These are phyloP conservation scores for Cladosporium cucumerinum DNA, from an alignment of 2,329 filamentous ascomycete species.

Conservation along the genomic window DNA sequence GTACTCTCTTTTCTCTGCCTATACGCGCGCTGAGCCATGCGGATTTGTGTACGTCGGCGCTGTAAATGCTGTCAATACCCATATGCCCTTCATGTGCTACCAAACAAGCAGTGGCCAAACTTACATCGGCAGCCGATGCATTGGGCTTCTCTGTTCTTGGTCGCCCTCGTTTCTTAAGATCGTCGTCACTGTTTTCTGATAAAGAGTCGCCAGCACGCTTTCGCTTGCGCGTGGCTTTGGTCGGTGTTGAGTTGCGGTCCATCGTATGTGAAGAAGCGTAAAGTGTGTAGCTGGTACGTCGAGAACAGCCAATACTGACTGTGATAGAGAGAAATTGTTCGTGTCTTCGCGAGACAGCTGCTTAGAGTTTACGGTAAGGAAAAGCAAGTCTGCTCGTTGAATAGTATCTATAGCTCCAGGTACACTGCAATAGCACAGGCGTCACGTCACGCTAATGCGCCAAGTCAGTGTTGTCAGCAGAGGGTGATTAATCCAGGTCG, in stretches of 20 bases:
- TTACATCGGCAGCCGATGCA: slow-evolving; percentile 73
- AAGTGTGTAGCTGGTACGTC: neutral
- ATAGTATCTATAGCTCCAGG: slow-evolving; percentile 14
- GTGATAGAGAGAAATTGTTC: neutral
- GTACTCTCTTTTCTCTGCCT: slow-evolving; percentile 79
- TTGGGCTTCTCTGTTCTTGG: slow-evolving; percentile 74
- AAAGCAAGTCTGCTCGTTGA: neutral
- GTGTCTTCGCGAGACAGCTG: neutral
- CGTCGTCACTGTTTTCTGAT: slow-evolving; percentile 24
- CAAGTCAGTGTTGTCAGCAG: neutral
- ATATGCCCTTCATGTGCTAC: neutral
- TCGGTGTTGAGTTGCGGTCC: neutral
- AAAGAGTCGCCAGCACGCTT: slow-evolving; percentile 8
- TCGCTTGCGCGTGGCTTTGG: slow-evolving; percentile 6
- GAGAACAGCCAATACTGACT: neutral
- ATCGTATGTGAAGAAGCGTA: neutral
- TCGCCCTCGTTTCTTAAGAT: slow-evolving; percentile 61
- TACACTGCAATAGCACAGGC: neutral
- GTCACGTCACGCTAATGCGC: slow-evolving; percentile 6
- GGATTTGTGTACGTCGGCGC: slow-evolving; percentile 82
- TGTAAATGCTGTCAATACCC: slow-evolving; percentile 33
- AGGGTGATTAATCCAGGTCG: slow-evolving; percentile 5
- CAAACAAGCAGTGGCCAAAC: slow-evolving; percentile 36
- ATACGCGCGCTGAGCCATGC: slow-evolving; percentile 81
- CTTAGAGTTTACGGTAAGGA: neutral